Conservation (phyloP, 2,329 filamentous ascomycete genomes). For the Aspergillus ibericus region DNA sequence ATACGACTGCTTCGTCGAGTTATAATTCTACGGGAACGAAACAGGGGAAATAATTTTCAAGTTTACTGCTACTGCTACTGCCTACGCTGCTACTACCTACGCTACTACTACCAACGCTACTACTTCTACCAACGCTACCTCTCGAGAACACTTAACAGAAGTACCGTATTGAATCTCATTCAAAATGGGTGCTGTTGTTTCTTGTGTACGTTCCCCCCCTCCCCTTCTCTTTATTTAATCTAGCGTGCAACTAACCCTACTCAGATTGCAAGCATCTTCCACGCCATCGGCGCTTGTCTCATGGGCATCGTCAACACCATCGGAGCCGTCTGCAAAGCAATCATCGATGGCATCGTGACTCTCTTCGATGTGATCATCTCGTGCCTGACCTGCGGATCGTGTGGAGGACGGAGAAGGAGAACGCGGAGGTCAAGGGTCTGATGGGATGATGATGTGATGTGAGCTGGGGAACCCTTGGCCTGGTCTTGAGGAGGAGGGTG, state of each 20-base stretch:
- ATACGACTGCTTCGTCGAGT: conserved; percentile 32
- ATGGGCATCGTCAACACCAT: conserved; percentile 70
- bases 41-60: background rate
- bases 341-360: conserved; percentile 66
- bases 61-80: too few species aligned
- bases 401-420: conserved; percentile 28
- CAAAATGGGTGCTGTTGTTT: conserved; percentile 80
- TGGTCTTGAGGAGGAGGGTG: too few species aligned
- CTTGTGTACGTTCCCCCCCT: conserved; percentile 66
- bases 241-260: background rate
- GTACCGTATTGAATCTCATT: conserved; percentile 1
- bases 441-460: background rate
- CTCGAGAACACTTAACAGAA: conserved; percentile 2
- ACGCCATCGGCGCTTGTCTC: conserved; percentile 64
- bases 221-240: background rate
- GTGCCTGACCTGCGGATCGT: conserved; percentile 56
- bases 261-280: conserved; percentile 61
- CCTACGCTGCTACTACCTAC: background rate
- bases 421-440: conserved; percentile 21
- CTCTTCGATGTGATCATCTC: conserved; percentile 67
- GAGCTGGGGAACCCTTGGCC: too few species aligned
- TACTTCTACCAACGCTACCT: too few species aligned
- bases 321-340: conserved; percentile 63
- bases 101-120: conserved; percentile 6
- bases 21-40: conserved; percentile 14